Evolutionary conservation across 2,329 filamentous ascomycete genomes (phyloP).

Genomic region (Rutstroemia sp.): DNA sequence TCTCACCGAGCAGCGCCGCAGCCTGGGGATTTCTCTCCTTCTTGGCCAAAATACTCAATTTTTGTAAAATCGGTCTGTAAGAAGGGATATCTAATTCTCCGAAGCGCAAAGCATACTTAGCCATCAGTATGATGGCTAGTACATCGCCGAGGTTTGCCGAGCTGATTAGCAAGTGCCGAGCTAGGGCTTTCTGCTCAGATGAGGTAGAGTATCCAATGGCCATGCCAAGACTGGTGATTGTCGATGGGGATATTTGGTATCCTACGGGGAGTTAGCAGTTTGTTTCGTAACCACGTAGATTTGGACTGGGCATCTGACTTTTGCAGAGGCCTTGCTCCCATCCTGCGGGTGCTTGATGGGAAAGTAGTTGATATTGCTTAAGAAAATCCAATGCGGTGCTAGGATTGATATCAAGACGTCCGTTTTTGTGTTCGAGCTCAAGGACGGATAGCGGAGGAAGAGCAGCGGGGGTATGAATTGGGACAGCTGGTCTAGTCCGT

Average conservation of each 20-base stretch:
- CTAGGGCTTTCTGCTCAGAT: constrained; percentile 17
- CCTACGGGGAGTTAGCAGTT: constrained; percentile 13
- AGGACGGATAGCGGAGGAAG: no score
- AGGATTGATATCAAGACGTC: constrained; percentile 20
- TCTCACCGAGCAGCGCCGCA: constrained; percentile 25
- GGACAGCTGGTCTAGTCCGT: neutral
- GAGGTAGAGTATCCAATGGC: no score
- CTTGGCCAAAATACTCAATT: constrained; percentile 21
- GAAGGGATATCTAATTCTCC: constrained; percentile 4
- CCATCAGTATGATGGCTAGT: constrained; percentile 21
- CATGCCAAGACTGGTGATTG: neutral
- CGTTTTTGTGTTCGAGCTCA: neutral
- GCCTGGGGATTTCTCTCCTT: constrained; percentile 23
- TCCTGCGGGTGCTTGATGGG: neutral
- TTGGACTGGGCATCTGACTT: constrained; percentile 10
- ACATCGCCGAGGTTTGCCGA: constrained; percentile 25
- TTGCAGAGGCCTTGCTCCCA: constrained; percentile 20
- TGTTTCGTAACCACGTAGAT: neutral
- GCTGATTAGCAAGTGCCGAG: constrained; percentile 17
- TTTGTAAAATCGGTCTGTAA: constrained; percentile 12
- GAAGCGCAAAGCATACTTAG: constrained; percentile 13
- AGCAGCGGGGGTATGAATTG: neutral
- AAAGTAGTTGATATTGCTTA: constrained; percentile 10
- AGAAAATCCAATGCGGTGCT: constrained; percentile 22
- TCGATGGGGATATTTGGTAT: constrained; percentile 13